Evolutionary conservation across 257 asterid genomes (phyloP), one percentile per base, ranked within the genome.

Genomic region (Verbena officinalis): DNA sequence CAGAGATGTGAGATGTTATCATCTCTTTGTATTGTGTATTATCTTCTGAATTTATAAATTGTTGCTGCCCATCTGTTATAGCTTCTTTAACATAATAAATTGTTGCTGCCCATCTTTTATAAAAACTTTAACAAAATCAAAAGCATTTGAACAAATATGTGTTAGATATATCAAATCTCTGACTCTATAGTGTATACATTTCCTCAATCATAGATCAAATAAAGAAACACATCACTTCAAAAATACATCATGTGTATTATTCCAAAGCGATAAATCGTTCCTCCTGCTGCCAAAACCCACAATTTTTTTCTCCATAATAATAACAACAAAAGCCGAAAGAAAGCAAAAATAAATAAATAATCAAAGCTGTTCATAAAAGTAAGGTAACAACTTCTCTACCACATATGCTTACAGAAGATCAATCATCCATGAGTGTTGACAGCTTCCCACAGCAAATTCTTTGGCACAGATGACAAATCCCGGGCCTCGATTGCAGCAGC

Each of bases 381-480:
- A 36, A 9, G 3, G 11, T 2, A 36, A 4, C 11, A 9, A 9
- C 3, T 33, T 27, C 4, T 23, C 69, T 59, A 36, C 63, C 38
- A 36, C 40, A 36, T 36, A 4, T n/a, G n/a, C 40, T 2, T 36
- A 3, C 8, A 1, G 8, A 36, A 36, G 40, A 9, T 1, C 2
- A 5, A 24, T 78, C 86, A 88, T 58, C 96, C 98, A 68, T 86
- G 95, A 14, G 95, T 91, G 73, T 88, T 88, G 4, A 91, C 77
- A 69, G 95, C 98, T 71, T 91, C 98, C 98, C 98, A 91, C 22
- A 89, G 68, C 84, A 91, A 66, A 68, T 84, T 84, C 84, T 78
- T 80, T 0, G 96, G 87, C 5, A 60, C 83, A 12, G 87, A 60
- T 7, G 80, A n/a, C 48, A 83, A 46, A 70, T 79, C 86, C 22